Conservation (phyloP, 2,329 filamentous ascomycete species). For the Clarireedia sp. region DNA sequence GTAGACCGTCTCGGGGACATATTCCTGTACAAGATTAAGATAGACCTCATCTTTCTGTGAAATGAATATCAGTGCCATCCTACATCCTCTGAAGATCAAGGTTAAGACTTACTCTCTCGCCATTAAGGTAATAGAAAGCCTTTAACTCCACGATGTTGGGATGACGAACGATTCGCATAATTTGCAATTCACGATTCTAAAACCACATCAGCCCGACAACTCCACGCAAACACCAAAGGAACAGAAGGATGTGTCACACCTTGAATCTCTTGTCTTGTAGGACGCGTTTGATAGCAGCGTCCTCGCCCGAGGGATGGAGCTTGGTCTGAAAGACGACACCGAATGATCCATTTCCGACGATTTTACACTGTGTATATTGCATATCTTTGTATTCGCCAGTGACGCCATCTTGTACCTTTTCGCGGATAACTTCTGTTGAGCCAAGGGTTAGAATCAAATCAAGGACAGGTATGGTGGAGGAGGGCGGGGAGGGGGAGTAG, state of each 20-base stretch:
- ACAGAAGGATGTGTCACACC: constrained; percentile 44
- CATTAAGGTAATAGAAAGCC: constrained; percentile 99
- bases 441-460: constrained; percentile 16
- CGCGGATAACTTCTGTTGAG: constrained; percentile 86
- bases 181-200: constrained; percentile 97
- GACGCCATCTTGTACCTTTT: constrained; percentile 97
- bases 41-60: constrained; percentile 93
- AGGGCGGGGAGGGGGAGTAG: constrained; percentile 3
- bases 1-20: constrained; percentile 96
- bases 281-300: constrained; percentile 97
- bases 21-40: constrained; percentile 95
- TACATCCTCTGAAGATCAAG: constrained; percentile 11
- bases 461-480: neutral
- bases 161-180: constrained; percentile 98
- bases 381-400: constrained; percentile 95
- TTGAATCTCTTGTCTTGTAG: constrained; percentile 99
- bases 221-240: neutral
- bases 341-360: constrained; percentile 97
- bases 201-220: constrained; percentile 22
- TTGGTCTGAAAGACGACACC: constrained; percentile 99
- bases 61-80: constrained; percentile 12
- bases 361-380: constrained; percentile 99
- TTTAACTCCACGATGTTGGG: constrained; percentile 99
- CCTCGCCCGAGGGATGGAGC: constrained; percentile 92
- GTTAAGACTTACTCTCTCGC: constrained; percentile 69